These are phyloP conservation scores for Colletotrichum theobromicola DNA, from an alignment of 2,329 filamentous ascomycete genomes.

Conservation along the genomic window DNA sequence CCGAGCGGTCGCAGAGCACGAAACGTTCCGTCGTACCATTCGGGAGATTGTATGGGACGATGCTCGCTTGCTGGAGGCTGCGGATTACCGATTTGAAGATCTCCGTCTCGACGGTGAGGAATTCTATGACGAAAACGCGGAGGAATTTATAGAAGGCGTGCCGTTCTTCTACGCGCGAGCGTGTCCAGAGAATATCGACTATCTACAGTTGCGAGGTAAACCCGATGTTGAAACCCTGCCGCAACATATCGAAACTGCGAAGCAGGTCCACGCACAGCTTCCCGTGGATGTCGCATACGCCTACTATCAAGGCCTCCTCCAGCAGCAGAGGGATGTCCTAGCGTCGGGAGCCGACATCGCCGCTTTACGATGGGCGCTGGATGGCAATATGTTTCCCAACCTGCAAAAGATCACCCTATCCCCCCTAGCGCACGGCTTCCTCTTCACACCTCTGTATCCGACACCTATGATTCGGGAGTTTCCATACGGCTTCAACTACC, in stretches of 20 bases:
- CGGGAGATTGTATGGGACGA: conserved; percentile 46
- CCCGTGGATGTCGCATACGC: background rate
- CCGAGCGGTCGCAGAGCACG: conserved; percentile 38
- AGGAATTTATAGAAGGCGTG: background rate
- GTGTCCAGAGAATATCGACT: background rate
- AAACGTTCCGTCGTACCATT: conserved; percentile 32
- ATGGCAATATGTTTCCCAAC: conserved; percentile 32
- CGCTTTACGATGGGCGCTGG: conserved; percentile 36
- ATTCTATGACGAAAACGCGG: background rate
- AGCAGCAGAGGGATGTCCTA: background rate
- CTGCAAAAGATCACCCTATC: conserved; percentile 42
- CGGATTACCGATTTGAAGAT: background rate
- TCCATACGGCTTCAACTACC: conserved; percentile 43
- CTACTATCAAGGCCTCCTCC: background rate
- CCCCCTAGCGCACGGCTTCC: conserved; percentile 40
- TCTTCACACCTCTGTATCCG: conserved; percentile 39
- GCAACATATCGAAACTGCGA: background rate
- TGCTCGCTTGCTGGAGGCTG: conserved; percentile 1
- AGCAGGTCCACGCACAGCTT: background rate
- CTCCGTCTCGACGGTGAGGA: background rate
- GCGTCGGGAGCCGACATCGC: conserved; percentile 28
- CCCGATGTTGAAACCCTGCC: background rate
- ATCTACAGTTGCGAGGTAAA: background rate
- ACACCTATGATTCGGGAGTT: conserved; percentile 48
- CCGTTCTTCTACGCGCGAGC: background rate